A percentile compares a stretch with the other conserved stretches of the same genome.
Conservation (phyloP, 345 rosid genomes). For the Eucalyptus curtisii region DNA sequence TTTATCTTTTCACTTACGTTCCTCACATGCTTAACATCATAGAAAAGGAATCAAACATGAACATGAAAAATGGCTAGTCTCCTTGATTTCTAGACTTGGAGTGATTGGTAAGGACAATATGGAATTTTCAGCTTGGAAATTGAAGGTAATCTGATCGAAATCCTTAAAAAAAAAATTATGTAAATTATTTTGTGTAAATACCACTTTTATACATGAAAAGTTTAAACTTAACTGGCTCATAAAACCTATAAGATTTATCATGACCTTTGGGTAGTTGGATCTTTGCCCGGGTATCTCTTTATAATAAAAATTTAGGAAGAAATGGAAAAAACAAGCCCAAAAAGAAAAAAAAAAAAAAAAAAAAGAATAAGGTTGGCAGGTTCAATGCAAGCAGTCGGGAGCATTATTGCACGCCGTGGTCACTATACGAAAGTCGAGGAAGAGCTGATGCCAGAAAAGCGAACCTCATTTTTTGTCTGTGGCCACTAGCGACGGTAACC, state of each 20-base stretch:
- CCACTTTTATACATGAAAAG: background rate
- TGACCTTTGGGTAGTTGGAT: background rate
- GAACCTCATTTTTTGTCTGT: background rate
- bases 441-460: constrained; percentile 4
- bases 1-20: background rate
- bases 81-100: background rate
- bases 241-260: background rate
- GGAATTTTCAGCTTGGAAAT: background rate
- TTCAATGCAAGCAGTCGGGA: background rate
- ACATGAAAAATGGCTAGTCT: background rate
- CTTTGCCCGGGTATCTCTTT: background rate
- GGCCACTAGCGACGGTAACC: background rate
- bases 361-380: background rate
- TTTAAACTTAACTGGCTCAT: rapidly evolving
- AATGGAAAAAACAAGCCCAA: background rate
- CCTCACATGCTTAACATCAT: background rate
- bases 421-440: background rate
- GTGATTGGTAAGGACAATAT: background rate
- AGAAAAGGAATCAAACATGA: background rate
- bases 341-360: background rate
- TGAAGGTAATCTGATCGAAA: background rate
- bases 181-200: background rate
- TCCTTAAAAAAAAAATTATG: background rate
- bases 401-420: background rate
- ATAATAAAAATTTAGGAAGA: background rate